Base-by-base conservation (phyloP, 345 rosid genomes). In the Sonneratia alba region DNA sequence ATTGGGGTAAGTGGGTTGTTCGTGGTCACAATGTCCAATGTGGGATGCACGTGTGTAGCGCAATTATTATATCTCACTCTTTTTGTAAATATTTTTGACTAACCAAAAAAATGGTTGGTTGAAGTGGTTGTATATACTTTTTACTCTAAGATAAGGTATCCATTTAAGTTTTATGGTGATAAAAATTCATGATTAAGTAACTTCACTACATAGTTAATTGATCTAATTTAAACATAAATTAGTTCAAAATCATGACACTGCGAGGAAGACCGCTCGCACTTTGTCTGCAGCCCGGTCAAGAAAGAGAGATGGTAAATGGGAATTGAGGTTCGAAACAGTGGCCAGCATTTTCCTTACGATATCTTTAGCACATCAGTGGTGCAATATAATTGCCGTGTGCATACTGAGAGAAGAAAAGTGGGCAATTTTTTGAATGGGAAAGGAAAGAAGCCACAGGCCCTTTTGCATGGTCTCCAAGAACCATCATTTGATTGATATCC, bases 401-500 rank as follows among this genome's bases (percentile, higher is more conserved):
- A 66, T 66, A 27, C 32, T 36, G 48, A 67, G 19, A 14, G 32
- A 42, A 67, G 70, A 11, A 67, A 67, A 67, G 34, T 22, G 16
- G 49, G 5, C 48, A 67, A 67, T 45, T 67, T 67, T 67, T 7
- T 43, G 24, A 42, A 37, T 40, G 24, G 24, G 49, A 67, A 67
- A 42, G 53, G 36, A 75, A 71, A 72, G 76, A 73, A 34, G 40
- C 2, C 45, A 66, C 21, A 36, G 42, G 51, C 40, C 40, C 79
- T 85, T 87, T 82, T 81, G 85, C 91, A 90, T 88, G 87, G 91
- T 87, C 96, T 85, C 87, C 91, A 76, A 90, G 88, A 72, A 78
- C 59, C 51, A 81, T 81, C 57, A 85, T 85, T 80, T 83, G 68
- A 77, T 56, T 70, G 72, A 36, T 37, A 42, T 73, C 77, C 67